Percentiles rank a stretch among this genome's conserved stretches.
phyloP scores from a whole-genome alignment of 257 asterid species.

The Echium plantagineum region DNA sequence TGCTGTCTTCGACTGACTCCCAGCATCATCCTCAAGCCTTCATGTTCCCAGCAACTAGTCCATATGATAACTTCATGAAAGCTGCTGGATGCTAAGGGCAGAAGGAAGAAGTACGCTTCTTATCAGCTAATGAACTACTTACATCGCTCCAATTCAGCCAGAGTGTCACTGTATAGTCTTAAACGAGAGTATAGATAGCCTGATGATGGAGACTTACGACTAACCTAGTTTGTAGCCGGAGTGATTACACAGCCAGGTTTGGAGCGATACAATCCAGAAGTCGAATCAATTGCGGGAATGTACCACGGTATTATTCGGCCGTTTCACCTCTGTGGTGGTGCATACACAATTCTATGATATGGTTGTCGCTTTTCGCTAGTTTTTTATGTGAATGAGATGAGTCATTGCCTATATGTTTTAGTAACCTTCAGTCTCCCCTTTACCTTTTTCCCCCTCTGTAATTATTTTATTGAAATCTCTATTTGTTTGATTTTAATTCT shows the following conservation, averaged over 20 bases:
- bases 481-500: background rate
- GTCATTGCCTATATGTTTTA: too few relatives aligned
- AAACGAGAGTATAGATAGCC: background rate
- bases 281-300: background rate
- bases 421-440: background rate
- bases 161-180: background rate
- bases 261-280: background rate
- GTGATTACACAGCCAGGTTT: background rate
- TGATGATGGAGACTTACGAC: background rate
- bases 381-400: too few relatives aligned
- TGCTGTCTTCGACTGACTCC: conserved; percentile 36
- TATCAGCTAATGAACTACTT: background rate
- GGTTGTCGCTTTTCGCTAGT: too few relatives aligned
- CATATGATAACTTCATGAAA: conserved; percentile 77
- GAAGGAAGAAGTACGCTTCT: background rate
- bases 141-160: background rate
- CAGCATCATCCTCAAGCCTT: conserved; percentile 47
- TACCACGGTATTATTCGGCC: background rate
- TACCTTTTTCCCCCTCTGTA: background rate
- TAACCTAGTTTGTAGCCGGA: background rate
- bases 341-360: background rate
- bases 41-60: conserved; percentile 66
- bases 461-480: too few relatives aligned
- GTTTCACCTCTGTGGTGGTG: background rate
- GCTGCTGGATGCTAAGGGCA: conserved; percentile 69